Percentiles rank a stretch among this genome's conserved stretches.
These are phyloP conservation scores for Fusarium subtropicale DNA, from an alignment of 2,329 filamentous ascomycete species.

Conservation along the genomic window DNA sequence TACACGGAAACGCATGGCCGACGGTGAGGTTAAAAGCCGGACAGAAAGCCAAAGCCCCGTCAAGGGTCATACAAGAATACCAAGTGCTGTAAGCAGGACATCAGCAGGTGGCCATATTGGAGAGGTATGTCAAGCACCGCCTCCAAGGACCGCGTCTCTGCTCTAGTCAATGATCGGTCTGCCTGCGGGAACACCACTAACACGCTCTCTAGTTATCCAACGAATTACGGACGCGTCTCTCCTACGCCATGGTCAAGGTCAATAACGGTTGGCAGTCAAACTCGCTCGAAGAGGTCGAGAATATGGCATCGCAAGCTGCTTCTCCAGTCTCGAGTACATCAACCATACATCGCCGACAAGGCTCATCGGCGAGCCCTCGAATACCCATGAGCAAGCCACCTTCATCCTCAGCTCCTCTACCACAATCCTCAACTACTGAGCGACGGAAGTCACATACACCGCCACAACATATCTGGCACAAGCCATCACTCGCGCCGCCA, in stretches of 20 bases:
- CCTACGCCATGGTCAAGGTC: slow-evolving; percentile 94
- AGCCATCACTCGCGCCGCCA: slow-evolving; percentile 62
- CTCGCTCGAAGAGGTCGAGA: slow-evolving; percentile 81
- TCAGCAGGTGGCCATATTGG: slow-evolving; percentile 77
- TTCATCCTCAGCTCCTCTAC: slow-evolving; percentile 48
- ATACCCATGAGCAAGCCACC: slow-evolving; percentile 49
- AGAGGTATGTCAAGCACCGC: slow-evolving; percentile 69
- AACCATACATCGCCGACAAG: slow-evolving; percentile 63
- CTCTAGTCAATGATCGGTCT: background rate
- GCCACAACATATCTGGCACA: slow-evolving; percentile 51
- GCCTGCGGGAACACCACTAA: slow-evolving; percentile 23
- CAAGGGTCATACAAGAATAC: slow-evolving; percentile 75
- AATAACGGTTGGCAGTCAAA: slow-evolving; percentile 88
- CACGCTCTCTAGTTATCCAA: slow-evolving; percentile 70
- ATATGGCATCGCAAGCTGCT: slow-evolving; percentile 74
- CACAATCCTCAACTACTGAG: slow-evolving; percentile 46
- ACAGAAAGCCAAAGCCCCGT: slow-evolving; percentile 59
- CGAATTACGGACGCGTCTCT: slow-evolving; percentile 84
- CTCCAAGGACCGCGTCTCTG: background rate
- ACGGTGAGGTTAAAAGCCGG: slow-evolving; percentile 75
- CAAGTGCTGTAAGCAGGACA: slow-evolving; percentile 72
- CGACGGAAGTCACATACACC: slow-evolving; percentile 54
- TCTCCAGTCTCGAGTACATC: slow-evolving; percentile 72
- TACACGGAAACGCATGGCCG: slow-evolving; percentile 79
- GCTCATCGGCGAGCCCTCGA: slow-evolving; percentile 67